Base-by-base conservation (phyloP, 306 rosid species). In the Morella rubra region DNA sequence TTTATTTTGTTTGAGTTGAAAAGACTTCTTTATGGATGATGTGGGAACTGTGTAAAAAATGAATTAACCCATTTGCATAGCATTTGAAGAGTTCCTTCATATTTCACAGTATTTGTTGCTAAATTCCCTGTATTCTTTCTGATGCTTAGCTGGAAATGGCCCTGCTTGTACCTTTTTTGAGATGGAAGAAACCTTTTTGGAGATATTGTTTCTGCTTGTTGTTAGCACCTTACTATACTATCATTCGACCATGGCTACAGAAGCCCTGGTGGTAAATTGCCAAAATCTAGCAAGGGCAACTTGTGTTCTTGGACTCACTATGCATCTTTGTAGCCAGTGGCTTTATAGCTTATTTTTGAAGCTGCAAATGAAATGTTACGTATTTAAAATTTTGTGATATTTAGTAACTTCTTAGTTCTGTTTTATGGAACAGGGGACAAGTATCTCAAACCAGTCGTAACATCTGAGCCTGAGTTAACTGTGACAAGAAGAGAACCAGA, bases 401-500 rank as follows among this genome's bases (percentile, higher is more conserved):
- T 4, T 6, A 44, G 13, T 52, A 20, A 52, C n/a, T 40, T 47
- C 73, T 50, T 60, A 3, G n/a, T 49, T 77, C 55, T 6, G 22
- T 11, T 46, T 67, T 50, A 40, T 55, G 15, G 20, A 19, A 54
- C 76, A 77, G 84, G 80, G 5, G 83, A 77, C 45, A 71, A 66
- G 40, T 54, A n/a, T 58, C 47, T 82, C 27, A 81, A 82, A 70
- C 70, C 85, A 12, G 60, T 71, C 6, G 61, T 67, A 45, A 72
- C 61, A 66, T 74, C 82, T 14, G 81, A 81, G 55, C 81, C 85
- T 19, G 85, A 81, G 71, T 62, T 84, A 42, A 65, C 83, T 1
- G 40, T 84, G 20, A 82, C 81, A 8, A 73, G 53, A 72, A 75
- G 88, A 55, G 40, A 66, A 22, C 51, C 50, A 27, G 88, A 78